Evolutionary conservation across 2,329 filamentous ascomycete genomes (phyloP).

Genomic region (Dactylellina drechsleri): DNA sequence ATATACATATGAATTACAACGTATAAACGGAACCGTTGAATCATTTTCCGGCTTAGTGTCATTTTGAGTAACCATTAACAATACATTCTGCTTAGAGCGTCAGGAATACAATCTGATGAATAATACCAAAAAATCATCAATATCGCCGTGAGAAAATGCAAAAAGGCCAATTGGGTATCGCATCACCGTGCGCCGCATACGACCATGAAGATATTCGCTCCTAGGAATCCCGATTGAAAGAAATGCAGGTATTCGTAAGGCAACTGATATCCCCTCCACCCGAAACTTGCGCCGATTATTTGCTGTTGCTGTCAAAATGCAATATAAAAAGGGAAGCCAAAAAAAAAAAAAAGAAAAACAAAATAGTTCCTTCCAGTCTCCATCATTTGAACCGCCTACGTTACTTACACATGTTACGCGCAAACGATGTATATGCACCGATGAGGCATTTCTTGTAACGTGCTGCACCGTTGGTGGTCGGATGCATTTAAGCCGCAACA

Average conservation of each 20-base stretch:
- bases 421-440: not conserved
- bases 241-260: slow-evolving; percentile 42
- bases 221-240: slow-evolving; percentile 17
- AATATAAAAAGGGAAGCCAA: slow-evolving; percentile 9
- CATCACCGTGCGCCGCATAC: slow-evolving; percentile 6
- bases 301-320: slow-evolving; percentile 32
- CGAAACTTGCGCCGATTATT: slow-evolving; percentile 43
- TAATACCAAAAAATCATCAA: not conserved
- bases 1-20: no score
- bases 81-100: not conserved
- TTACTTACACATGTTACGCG: not conserved
- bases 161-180: slow-evolving; percentile 37
- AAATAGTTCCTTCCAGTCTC: not conserved
- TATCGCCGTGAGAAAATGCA: slow-evolving; percentile 18
- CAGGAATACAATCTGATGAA: slow-evolving; percentile 6
- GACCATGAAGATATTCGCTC: slow-evolving; percentile 16
- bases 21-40: no score
- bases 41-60: no score
- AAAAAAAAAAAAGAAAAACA: not conserved
- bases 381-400: not conserved
- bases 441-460: not conserved
- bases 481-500: slow-evolving; percentile 9
- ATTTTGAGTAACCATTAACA: no score
- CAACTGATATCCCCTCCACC: not conserved
- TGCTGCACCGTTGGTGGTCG: not conserved